Evolutionary conservation across 495 filamentous ascomycete genomes (phyloP), one percentile per base, ranked within the genome.

Genomic region (Neurospora sp.): DNA sequence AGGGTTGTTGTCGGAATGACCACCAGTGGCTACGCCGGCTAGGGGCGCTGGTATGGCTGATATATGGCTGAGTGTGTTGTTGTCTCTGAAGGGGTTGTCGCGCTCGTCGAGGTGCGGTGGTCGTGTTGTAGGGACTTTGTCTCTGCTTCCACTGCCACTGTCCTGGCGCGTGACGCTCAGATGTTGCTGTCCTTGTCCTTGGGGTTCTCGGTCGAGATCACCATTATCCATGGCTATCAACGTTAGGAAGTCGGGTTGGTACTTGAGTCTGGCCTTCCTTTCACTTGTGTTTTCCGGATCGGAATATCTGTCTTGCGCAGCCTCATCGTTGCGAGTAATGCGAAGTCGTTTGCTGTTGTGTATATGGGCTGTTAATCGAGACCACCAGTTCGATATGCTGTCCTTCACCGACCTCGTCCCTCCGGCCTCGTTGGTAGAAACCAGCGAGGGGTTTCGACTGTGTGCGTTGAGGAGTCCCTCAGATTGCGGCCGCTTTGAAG

Each of bases 171-270:
- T 9, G 42, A 46, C 18, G 42, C 42, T 46, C 42, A 46, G n/a
- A 46, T 11, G 48, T 75, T 73, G 66, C 73, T 73, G 69, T 77
- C 76, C 35, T 73, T 70, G 40, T 76, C 80, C 75, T 69, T 76
- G 78, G 11, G 78, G 76, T 72, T 79, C 83, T 37, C 76, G 76
- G 72, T 81, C 77, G 7, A 81, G 76, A 74, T 81, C 78, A 48
- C 74, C 70, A 22, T 82, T 77, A 53, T 83, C 79, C 80, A 82
- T 83, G 73, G 73, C 77, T 14, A 82, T 44, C 5, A 82, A 78
- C 10, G 82, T 80, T 3, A 82, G 76, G 76, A 82, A 82, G 74
- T 82, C 81, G n/a, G 83, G 81, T 66, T 83, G 83, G 3, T 72
- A 75, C 53, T 69, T 66, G 71, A 76, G 44, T 40, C 27, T 73